Evolutionary conservation across 306 rosid species (phyloP), one percentile per base, ranked within the genome.

Genomic region (Senna tora): DNA sequence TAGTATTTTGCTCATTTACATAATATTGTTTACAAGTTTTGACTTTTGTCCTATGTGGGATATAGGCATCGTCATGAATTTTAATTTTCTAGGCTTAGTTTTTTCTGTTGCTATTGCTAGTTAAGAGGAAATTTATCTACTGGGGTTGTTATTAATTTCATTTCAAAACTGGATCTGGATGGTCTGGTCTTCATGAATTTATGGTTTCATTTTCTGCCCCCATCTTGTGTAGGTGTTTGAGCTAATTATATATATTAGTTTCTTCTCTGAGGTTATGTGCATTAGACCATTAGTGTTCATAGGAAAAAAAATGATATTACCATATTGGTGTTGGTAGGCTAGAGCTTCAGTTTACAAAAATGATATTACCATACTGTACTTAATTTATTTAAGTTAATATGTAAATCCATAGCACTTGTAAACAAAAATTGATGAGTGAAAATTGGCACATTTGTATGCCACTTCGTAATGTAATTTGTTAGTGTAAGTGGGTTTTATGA

Each of bases 391-490:
- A 32, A 32, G 67, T 11, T 17, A 36, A 22, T 43, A 22, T 65
- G 39, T 65, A 21, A 65, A 65, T 65, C 7, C 10, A 30, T 17
- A 25, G 55, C 34, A 54, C 41, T 42, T 25, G 5, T 22, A 22
- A 45, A 15, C 30, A 1, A 60, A 45, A 32, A 71, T 50, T 57
- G 42, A 57, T 74, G 61, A 57, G 67, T 32, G 33, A 74, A 59
- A 81, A 64, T 41, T 68, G 80, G 52, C 9, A 30, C n/a, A 9
- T 38, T 39, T 63, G 15, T 39, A 41, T 64, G 13, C 14, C 15
- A 36, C 21, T 59, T 30, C 55, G 10, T 64, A 22, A 12, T 42
- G 28, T 61, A 33, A 59, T 11, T 34, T 59, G 38, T 25, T 5
- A 22, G 15, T 41, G 15, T 41, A 21, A 65, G 7, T 14, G 6